Conservation (phyloP, 768 basidiomycete species). For the Phaeotremella fagi region DNA sequence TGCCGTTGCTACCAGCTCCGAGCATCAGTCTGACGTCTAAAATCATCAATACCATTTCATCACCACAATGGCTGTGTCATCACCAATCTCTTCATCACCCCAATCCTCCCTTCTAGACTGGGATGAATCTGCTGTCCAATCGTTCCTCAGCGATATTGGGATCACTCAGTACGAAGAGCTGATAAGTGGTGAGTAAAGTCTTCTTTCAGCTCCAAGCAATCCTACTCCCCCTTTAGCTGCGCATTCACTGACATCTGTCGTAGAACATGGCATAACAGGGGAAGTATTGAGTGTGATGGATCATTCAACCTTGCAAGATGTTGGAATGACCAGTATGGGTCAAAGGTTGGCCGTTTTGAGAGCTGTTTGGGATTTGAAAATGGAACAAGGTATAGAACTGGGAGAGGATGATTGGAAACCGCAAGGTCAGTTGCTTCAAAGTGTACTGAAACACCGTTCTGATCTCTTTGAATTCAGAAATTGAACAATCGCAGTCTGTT, state of each 20-base stretch:
- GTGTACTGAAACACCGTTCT: no score
- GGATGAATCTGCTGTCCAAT: constrained; percentile 58
- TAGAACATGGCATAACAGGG: constrained; percentile 89
- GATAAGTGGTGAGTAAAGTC: constrained; percentile 61
- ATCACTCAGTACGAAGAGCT: constrained; percentile 78
- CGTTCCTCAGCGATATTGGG: constrained; percentile 71
- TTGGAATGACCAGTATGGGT: constrained; percentile 85
- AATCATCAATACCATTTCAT: not conserved
- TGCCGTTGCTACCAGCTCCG: not conserved
- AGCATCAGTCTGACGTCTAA: not conserved
- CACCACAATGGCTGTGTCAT: constrained; percentile 23
- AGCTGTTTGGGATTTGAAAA: constrained; percentile 82
- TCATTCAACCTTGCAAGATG: constrained; percentile 73
- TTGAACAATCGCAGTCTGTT: constrained; percentile 7
- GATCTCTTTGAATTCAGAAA: no score
- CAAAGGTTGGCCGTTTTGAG: constrained; percentile 88
- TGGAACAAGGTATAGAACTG: constrained; percentile 62
- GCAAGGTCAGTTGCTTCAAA: constrained; percentile 29
- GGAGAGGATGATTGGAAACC: constrained; percentile 44
- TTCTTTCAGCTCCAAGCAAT: not conserved
- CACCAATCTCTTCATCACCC: constrained; percentile 27
- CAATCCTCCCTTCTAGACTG: constrained; percentile 42
- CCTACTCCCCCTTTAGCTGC: no score
- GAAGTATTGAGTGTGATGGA: constrained; percentile 81
- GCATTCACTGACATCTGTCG: not conserved